Percentiles rank a stretch among this genome's conserved stretches.
Conservation (phyloP, 2,329 filamentous ascomycete species). For the Keithomyces neogunnii region DNA sequence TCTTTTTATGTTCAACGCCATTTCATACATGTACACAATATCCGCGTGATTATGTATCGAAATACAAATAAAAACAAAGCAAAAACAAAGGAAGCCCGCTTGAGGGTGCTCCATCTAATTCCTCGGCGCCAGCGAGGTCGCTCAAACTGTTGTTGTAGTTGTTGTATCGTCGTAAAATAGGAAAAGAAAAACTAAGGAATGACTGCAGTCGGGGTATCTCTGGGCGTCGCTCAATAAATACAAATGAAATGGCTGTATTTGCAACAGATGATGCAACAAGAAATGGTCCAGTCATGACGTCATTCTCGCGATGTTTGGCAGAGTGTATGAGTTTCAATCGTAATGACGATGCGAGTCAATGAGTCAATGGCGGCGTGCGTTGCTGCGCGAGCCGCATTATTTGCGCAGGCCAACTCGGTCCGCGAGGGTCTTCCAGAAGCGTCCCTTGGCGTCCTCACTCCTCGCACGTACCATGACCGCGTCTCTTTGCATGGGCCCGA, state of each 20-base stretch:
- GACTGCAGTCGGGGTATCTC: slow-evolving; percentile 21
- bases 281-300: no score
- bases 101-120: neutral
- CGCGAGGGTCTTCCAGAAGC: slow-evolving; percentile 41
- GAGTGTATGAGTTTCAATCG: neutral
- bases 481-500: slow-evolving; percentile 76
- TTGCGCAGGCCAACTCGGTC: slow-evolving; percentile 31
- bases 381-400: slow-evolving; percentile 1
- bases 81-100: neutral
- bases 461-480: slow-evolving; percentile 40
- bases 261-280: neutral
- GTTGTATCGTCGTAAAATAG: no score
- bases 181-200: slow-evolving; percentile 9
- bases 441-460: slow-evolving; percentile 35
- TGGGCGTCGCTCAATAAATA: neutral
- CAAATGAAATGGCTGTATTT: slow-evolving; percentile 1
- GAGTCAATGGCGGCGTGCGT: neutral
- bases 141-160: neutral
- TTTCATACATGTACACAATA: neutral
- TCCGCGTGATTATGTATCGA: neutral
- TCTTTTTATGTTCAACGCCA: neutral
- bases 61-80: neutral
- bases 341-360: neutral
- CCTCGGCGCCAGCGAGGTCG: neutral
- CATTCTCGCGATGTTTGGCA: neutral